Conservation (phyloP, 306 rosid species). For the Prunus mume region DNA sequence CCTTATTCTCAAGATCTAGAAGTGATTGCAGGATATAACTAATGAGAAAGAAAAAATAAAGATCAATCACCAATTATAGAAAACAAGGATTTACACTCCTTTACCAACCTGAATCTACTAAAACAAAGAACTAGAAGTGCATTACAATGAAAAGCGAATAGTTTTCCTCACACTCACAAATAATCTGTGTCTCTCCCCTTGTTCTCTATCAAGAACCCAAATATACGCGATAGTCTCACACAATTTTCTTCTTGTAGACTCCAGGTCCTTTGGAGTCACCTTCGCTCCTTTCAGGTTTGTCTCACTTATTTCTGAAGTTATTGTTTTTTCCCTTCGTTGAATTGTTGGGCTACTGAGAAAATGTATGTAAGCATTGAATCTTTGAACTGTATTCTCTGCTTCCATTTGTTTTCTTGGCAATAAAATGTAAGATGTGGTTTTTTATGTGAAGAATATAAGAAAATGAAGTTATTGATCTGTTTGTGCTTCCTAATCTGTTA, state of each 20-base stretch:
- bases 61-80: too few species aligned
- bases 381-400: neutral
- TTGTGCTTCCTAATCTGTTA: constrained; percentile 16
- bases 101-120: neutral
- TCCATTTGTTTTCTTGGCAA: neutral
- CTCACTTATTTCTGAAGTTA: constrained; percentile 20
- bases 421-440: neutral
- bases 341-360: neutral
- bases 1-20: too few species aligned
- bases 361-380: neutral
- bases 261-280: constrained; percentile 38
- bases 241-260: constrained; percentile 28
- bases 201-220: neutral
- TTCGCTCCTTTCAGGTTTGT: constrained; percentile 60
- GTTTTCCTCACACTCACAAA: neutral
- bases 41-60: too few species aligned
- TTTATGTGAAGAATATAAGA: neutral
- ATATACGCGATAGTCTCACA: neutral
- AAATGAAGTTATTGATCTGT: neutral
- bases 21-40: neutral
- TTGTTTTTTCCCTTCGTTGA: neutral
- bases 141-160: neutral
- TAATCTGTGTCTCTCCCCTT: neutral
- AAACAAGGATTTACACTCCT: too few species aligned
- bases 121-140: neutral